Evolutionary conservation across 192 early-diverging fungal species (phyloP), one percentile per base, ranked within the genome.

Genomic region (Dimargaris cristalligena): DNA sequence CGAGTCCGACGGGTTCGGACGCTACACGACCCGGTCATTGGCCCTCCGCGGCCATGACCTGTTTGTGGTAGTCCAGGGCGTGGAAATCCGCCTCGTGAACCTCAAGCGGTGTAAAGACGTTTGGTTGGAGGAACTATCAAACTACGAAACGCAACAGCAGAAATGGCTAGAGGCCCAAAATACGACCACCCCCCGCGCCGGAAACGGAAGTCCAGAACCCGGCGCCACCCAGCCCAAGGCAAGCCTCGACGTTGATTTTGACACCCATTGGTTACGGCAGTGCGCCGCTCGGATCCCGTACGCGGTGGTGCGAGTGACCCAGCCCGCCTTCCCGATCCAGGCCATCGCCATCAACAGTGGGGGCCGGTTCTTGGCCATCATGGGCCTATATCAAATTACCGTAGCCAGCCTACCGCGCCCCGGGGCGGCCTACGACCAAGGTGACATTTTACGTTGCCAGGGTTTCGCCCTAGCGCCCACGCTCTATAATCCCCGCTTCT

Each of bases 361-460:
- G n/a, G 83, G 81, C 14, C 74, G 75, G 47, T 64, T 85, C 23
- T 45, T 88, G 57, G 78, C 78, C 16, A 80, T 74, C 23, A 65
- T 74, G 16, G 86, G 84, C 46, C 63, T 67, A 6, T 71, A 78
- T 23, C 73, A 78, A 49, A 64, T 86, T 26, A 74, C 76, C 0
- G 73, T 81, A 14, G 74, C 82, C 0, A 70, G 69, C n/a, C 67
- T 85, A 29, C 77, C 84, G 0, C 62, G 71, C 23, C 68, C 67
- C 48, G 75, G 69, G 29, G 70, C 65, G 23, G 66, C 38, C 61
- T 16, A 32, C 13, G 52, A 44, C 16, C 44, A 48, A 3, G 63
- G 63, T 23, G 46, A 57, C 22, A 64, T 68, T 65, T 45, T 66
- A 10, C 66, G 20, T 33, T 56, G 34, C 54, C 26, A n/a, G 11